Percentiles rank a stretch among this genome's conserved stretches.
phyloP scores from a whole-genome alignment of 2,329 filamentous ascomycete species.

The Trichoderma atrobrunneum region DNA sequence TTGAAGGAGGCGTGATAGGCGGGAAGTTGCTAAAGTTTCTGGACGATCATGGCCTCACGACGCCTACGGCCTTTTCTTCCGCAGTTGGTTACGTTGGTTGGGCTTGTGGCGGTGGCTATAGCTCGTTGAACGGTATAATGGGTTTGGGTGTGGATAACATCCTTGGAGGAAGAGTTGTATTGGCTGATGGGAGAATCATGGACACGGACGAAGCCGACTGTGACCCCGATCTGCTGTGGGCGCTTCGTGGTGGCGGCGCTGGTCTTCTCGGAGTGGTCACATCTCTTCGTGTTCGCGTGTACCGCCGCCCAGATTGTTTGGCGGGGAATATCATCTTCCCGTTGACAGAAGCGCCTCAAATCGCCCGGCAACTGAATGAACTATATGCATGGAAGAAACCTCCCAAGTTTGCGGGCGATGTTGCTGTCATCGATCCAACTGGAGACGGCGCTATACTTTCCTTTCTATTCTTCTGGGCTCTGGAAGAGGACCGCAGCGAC shows the following conservation, averaged over 20 bases:
- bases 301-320: constrained; percentile 16
- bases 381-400: constrained; percentile 9
- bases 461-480: neutral
- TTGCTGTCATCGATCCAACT: neutral
- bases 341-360: neutral
- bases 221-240: constrained; percentile 28
- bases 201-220: constrained; percentile 23
- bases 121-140: constrained; percentile 27
- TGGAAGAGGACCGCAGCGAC: neutral
- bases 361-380: neutral
- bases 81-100: constrained; percentile 36
- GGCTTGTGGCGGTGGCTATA: constrained; percentile 37
- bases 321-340: constrained; percentile 6
- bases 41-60: constrained; percentile 15
- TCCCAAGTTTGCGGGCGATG: neutral
- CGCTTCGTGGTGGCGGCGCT: constrained; percentile 28
- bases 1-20: constrained; percentile 18
- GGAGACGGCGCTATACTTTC: neutral
- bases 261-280: constrained; percentile 29
- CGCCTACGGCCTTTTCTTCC: constrained; percentile 14
- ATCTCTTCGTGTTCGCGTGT: constrained; percentile 29
- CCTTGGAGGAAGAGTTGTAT: constrained; percentile 30
- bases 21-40: constrained; percentile 13
- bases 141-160: constrained; percentile 40
- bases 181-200: constrained; percentile 28